Evolutionary conservation across 192 early-diverging fungal species (phyloP), one percentile per base, ranked within the genome.

Genomic region (Coemansia umbellata): DNA sequence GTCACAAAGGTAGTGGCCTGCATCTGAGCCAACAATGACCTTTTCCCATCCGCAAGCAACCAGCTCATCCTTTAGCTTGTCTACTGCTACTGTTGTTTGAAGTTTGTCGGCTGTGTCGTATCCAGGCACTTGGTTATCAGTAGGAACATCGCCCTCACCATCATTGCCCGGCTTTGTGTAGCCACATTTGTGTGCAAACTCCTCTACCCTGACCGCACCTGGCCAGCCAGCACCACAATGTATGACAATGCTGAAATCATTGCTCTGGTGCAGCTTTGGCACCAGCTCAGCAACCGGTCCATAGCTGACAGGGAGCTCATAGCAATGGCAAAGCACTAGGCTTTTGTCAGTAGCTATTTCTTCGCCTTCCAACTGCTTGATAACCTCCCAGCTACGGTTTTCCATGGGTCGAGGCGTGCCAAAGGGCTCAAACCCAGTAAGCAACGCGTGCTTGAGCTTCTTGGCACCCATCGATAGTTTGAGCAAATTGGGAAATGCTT

Each of bases 231-330:
- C 78, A 18, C 83, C 83, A 35, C 80, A 68, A 45, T 85, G 83
- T 11, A 85, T 61, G 21, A 66, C 81, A 11, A 80, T 74, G 39
- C 69, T 73, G 31, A 65, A 82, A 5, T 47, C 11, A 9, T 63
- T 50, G 15, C 53, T 44, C 22, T 11, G 42, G 48, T 82, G 81
- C 24, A 81, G 28, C 23, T 30, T 58, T 21, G 78, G 78, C 8
- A 85, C 37, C 9, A 64, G 35, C 9, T 52, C 57, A 8, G 68
- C 53, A 0, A 85, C 73, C 11, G 72, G 76, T 26, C 48, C 66
- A 43, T 85, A 85, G 53, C 82, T 81, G 5, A 85, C 83, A 15
- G 83, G 83, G 19, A 85, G 60, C 31, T 72, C 66, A 26, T 76
- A 60, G 45, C 66, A 69, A 37, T 67, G 63, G 36, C 66, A 61